Evolutionary conservation across 2,329 filamentous ascomycete genomes (phyloP), one percentile per base, ranked within the genome.

Genomic region (Ceratocystis eucalypticola): DNA sequence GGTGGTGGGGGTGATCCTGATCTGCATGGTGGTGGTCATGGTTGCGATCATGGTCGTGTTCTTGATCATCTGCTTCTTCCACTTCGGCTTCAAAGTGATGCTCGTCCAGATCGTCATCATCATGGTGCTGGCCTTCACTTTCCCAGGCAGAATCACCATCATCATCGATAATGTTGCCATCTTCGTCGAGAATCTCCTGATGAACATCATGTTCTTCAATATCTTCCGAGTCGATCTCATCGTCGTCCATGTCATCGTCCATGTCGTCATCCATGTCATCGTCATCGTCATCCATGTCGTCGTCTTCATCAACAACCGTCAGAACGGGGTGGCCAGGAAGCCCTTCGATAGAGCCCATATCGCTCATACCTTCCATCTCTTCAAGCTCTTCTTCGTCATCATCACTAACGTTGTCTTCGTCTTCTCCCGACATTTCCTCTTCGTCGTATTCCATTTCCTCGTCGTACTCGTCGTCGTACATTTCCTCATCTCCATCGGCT

Each of bases 381-480:
- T 67, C 63, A 25, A 66, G 64, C 10, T 57, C 66, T 33, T 89
- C 89, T 67, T 95, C 90, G 69, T 95, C 90, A 67, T 94, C 89
- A 72, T 95, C 93, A 72, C 92, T 96, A 67, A 96, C 86, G 66
- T 93, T 88, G 70, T 94, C 89, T 71, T 91, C 89, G 67, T 89
- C 89, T 72, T 93, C 89, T 69, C 82, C 83, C 0, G 86, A 86
- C 72, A 89, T 82, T 41, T 91, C 91, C 70, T 93, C 89, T 57
- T 94, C 91, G 25, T 80, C 82, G 71, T 95, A 96, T 65, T 95
- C 90, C 85, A 96, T 94, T 70, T 96, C 93, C 46, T 96, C 91
- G 71, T 91, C 93, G 68, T 90, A 89, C 65, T 92, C 89, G 70
- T 96, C 91, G 63, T 91, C 89, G 71, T 96, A 96, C 89, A 96